Conservation (phyloP, 257 asterid genomes). For the Marsdenia floribunda region DNA sequence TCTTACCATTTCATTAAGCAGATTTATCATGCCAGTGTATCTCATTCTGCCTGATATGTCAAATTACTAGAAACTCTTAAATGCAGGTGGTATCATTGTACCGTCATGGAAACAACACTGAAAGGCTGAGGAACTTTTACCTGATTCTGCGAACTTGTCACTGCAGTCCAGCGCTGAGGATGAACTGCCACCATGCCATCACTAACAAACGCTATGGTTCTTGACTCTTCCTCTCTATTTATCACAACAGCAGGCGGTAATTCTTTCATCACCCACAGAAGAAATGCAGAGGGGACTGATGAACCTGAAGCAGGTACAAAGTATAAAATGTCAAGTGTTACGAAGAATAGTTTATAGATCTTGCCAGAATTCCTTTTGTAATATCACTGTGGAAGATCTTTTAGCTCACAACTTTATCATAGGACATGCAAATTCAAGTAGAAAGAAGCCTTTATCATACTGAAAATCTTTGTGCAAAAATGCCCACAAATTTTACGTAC, state of each 20-base stretch:
- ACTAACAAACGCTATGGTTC: slow-evolving; percentile 56
- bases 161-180: slow-evolving; percentile 62
- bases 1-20: not conserved
- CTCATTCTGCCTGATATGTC: not conserved
- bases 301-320: slow-evolving; percentile 47
- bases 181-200: slow-evolving; percentile 47
- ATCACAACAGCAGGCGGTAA: slow-evolving; percentile 56
- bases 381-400: too few species aligned
- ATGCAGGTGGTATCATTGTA: slow-evolving; percentile 2
- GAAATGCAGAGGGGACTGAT: slow-evolving; percentile 77
- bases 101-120: not conserved
- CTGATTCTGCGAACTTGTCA: slow-evolving; percentile 67
- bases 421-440: not conserved
- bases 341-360: not conserved
- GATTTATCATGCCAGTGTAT: not conserved
- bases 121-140: slow-evolving; percentile 26
- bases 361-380: not conserved
- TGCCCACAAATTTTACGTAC: not conserved
- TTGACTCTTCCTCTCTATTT: slow-evolving; percentile 47
- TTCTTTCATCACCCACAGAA: slow-evolving; percentile 89
- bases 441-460: not conserved
- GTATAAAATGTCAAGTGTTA: not conserved
- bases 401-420: not conserved
- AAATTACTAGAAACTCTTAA: not conserved
- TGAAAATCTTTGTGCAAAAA: not conserved